Evolutionary conservation across 106 monocot genomes (phyloP), one percentile per base, ranked within the genome.

Genomic region (Vanilla planifolia): DNA sequence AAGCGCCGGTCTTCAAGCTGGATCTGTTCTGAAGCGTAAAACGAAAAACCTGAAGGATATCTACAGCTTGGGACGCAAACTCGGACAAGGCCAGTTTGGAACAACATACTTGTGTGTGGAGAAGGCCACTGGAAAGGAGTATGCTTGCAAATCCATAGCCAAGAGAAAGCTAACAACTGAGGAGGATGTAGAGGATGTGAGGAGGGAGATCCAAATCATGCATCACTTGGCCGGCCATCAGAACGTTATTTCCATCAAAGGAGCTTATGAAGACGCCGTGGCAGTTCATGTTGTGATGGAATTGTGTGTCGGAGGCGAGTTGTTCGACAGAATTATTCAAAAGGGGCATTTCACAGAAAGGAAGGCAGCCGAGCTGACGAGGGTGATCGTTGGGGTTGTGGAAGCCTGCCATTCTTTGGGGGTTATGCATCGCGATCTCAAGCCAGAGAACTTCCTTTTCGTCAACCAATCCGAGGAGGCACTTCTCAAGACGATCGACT

Each of bases 381-480:
- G 68, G 30, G 68, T 68, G 46, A 68, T 68, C 26, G 68, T 59
- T 8, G 56, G 59, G 17, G 68, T 68, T 33, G 68, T 68, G 34
- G 68, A 68, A 23, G 58, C 59, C n/a, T 68, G 68, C 59, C 68
- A 68, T 59, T 59, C 68, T 15, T 43, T 68, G n/a, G 68, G 68
- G 59, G 68, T 68, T n/a, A 68, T 68, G 68, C 68, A 68, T 34
- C 56, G 68, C 24, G 68, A 68, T 68, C 35, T 68, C 5, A 68
- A 68, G 44, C 68, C 68, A 1, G 68, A 68, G 68, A 68, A 68
- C 26, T 68, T 68, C 24, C 56, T 68, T 19, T 68, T 68, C 59
- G 68, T 46, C 14, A 68, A 57, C 56, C 42, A 48, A 44, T 43
- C 35, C 0, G 68, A 68, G 47, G 59, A 68, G 6, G 28, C 68